Percentiles rank a stretch among this genome's conserved stretches.
phyloP scores from a whole-genome alignment of 1,284 basidiomycete species.

The Ganoderma sinense region DNA sequence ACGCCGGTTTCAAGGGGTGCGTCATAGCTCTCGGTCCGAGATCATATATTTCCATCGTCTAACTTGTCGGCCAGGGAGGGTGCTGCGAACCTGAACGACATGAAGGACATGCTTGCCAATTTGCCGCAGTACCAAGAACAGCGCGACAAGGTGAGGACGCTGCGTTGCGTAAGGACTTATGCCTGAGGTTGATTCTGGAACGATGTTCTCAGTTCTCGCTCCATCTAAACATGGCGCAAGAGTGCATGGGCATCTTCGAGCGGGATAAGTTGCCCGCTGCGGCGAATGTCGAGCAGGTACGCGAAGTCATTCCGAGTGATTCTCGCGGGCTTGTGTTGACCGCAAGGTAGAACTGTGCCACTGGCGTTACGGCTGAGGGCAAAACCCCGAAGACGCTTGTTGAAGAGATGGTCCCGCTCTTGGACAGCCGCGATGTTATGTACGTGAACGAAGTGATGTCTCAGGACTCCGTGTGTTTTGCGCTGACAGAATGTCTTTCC shows the following conservation, averaged over 20 bases:
- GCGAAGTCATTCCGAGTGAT: background rate
- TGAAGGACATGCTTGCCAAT: slow-evolving; percentile 99
- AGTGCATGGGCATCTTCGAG: slow-evolving; percentile 96
- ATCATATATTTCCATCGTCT: background rate
- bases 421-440: slow-evolving; percentile 89
- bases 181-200: background rate
- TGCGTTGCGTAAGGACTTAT: background rate
- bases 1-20: slow-evolving; percentile 89
- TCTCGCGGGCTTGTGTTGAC: background rate
- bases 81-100: slow-evolving; percentile 92
- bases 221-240: slow-evolving; percentile 97
- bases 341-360: slow-evolving; percentile 81
- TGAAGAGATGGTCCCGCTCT: slow-evolving; percentile 97
- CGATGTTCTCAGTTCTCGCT: slow-evolving; percentile 79
- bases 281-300: slow-evolving; percentile 93
- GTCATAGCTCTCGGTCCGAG: slow-evolving; percentile 36
- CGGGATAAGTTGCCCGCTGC: slow-evolving; percentile 86
- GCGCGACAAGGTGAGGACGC: slow-evolving; percentile 83
- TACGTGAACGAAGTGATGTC: slow-evolving; percentile 45
- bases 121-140: slow-evolving; percentile 96
- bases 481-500: slow-evolving; percentile 22
- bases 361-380: slow-evolving; percentile 87
- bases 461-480: slow-evolving; percentile 6
- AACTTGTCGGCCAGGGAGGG: slow-evolving; percentile 58
- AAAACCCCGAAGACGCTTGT: slow-evolving; percentile 93